Percentiles rank a stretch among this genome's conserved stretches.
Evolutionary conservation across 352 stramenopile species (phyloP).

Genomic region (Pythium grandisporangium): DNA sequence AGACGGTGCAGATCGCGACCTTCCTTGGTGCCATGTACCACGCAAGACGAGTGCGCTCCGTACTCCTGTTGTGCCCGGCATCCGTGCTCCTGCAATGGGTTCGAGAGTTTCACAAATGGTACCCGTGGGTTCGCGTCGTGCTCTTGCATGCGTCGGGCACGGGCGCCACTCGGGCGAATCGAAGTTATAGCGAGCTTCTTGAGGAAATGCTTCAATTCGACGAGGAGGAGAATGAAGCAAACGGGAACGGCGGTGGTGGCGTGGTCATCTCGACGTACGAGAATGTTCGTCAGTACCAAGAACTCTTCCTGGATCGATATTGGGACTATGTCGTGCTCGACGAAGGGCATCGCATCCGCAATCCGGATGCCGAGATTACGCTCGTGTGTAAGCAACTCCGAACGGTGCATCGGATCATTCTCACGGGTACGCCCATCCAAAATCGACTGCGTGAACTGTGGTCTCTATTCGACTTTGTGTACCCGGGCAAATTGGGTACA

Average conservation of each 20-base stretch:
- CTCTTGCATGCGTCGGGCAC: constrained; percentile 86
- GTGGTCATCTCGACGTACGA: constrained; percentile 97
- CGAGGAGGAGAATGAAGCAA: constrained; percentile 15
- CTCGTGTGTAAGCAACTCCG: constrained; percentile 90
- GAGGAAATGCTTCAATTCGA: constrained; percentile 33
- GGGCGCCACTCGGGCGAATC: constrained; percentile 26
- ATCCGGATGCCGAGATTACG: constrained; percentile 96
- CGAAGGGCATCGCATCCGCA: constrained; percentile 98
- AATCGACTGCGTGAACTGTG: constrained; percentile 97
- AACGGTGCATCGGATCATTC: constrained; percentile 88
- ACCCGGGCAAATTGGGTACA: constrained; percentile 95
- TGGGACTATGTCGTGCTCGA: constrained; percentile 99
- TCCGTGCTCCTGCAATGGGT: constrained; percentile 96
- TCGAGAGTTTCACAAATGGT: constrained; percentile 92
- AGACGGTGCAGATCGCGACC: constrained; percentile 92
- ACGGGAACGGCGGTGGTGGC: constrained; percentile 40
- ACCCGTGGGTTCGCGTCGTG: constrained; percentile 79
- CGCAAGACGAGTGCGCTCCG: constrained; percentile 39
- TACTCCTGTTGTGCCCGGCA: constrained; percentile 92
- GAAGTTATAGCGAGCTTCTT: constrained; percentile 47
- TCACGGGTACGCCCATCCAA: constrained; percentile 89
- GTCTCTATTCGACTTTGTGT: constrained; percentile 99
- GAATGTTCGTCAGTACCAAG: constrained; percentile 87
- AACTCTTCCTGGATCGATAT: constrained; percentile 84
- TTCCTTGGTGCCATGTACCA: constrained; percentile 73